phyloP scores from a whole-genome alignment of 2,329 filamentous ascomycete genomes.

The Aspergillus quadrilineatus region DNA sequence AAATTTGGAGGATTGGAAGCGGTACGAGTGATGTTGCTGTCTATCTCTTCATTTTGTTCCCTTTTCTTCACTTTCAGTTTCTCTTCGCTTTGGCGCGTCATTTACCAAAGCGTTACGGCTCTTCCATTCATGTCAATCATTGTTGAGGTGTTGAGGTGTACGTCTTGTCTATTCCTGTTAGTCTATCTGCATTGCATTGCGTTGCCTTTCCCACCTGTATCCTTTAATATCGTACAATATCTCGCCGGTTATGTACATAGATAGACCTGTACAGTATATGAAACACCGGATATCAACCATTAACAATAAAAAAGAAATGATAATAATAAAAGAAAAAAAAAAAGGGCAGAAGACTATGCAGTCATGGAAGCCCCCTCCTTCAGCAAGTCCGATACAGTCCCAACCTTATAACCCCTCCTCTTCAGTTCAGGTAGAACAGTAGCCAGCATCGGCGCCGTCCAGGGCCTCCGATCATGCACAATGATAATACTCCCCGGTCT shows the following conservation, averaged over 20 bases:
- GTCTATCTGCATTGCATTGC: constrained; percentile 8
- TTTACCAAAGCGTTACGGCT: not conserved
- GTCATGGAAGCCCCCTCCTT: constrained; percentile 24
- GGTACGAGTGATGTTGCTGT: constrained; percentile 45
- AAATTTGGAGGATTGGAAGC: constrained; percentile 53
- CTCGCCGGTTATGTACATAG: constrained; percentile 9
- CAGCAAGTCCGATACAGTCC: constrained; percentile 69
- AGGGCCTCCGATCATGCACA: constrained; percentile 79
- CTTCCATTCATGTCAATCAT: not conserved
- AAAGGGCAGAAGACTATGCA: not conserved
- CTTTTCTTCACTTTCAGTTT: not conserved
- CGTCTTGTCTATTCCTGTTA: constrained; percentile 1
- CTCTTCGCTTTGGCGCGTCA: not conserved
- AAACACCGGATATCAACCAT: constrained; percentile 3
- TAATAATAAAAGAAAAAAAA: too few relatives aligned
- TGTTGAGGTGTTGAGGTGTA: not conserved
- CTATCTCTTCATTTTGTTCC: not conserved
- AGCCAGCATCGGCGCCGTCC: constrained; percentile 77
- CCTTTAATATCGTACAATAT: constrained; percentile 10
- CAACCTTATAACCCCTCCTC: constrained; percentile 67
- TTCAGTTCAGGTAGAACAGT: constrained; percentile 70
- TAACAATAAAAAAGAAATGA: not conserved
- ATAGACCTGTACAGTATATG: constrained; percentile 10
- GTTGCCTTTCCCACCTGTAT: constrained; percentile 1
- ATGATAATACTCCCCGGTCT: constrained; percentile 76